Evolutionary conservation across 768 basidiomycete genomes (phyloP), one percentile per base, ranked within the genome.

Genomic region (Wakefieldia striispora): DNA sequence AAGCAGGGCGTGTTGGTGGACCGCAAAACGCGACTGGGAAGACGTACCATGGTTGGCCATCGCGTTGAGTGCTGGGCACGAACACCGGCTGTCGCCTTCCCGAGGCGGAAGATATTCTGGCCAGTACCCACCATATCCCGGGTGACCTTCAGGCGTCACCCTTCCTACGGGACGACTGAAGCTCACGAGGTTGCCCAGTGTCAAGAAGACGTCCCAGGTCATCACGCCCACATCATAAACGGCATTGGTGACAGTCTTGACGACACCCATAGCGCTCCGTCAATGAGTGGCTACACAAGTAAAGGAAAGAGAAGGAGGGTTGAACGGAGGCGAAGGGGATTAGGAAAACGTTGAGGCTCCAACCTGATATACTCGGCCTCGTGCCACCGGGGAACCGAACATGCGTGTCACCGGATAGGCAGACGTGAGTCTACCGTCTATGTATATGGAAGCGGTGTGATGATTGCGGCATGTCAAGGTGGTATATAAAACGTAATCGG

Each of bases 41-140:
- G 37, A 55, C 58, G n/a, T 35, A 89, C 89, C 90, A 52, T 91
- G 89, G 62, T 91, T 91, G 7, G 89, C 87, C 79, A 92, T 72
- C 0, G 86, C 84, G 56, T 92, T 91, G 50, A 91, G 63, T 12
- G 79, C 87, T 1, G 88, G 88, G 55, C 88, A 91, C 1, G 83
- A 79, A 53, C 80, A 79, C 3, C 89, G 73, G 58, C 87, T 88
- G 56, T 90, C 88, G 1, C 78, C 80, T 9, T 81, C 74, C 49
- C 65, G 67, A 10, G 86, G 77, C 2, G 82, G 65, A 1, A 74
- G 67, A 59, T 76, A 89, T 58, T 83, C 80, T 0, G 88, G 86
- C 88, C 88, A 91, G 43, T 75, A 63, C 0, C 87, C 86, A n/a
- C 73, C 78, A 41, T 69, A 75, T 0, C 84, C 86, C 3, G 80